Evolutionary conservation across 371 early-diverging fungal genomes (phyloP).

Genomic region (Funneliformis caledonium): DNA sequence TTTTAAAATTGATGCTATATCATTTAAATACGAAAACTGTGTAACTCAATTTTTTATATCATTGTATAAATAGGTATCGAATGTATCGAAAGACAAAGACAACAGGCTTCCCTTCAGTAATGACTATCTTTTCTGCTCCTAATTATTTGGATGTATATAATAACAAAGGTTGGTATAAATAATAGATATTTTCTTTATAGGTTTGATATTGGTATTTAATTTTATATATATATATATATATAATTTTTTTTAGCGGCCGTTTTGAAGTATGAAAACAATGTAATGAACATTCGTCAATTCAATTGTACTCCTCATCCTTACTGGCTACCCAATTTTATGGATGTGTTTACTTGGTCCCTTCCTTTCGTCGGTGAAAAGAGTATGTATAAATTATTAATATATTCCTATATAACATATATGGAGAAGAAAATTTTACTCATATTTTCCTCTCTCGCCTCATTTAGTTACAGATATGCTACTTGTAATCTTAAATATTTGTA

Average conservation of each 20-base stretch:
- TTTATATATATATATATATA: background rate
- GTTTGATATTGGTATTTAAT: slow-evolving; percentile 6
- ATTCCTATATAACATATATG: background rate
- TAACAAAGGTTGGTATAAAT: slow-evolving; percentile 75
- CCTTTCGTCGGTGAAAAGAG: slow-evolving; percentile 99
- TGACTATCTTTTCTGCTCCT: slow-evolving; percentile 97
- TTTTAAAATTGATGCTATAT: background rate
- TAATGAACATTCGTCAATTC: slow-evolving; percentile 90
- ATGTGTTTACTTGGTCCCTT: slow-evolving; percentile 97
- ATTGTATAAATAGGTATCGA: slow-evolving; percentile 62
- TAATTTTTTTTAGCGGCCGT: slow-evolving; percentile 75
- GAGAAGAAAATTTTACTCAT: background rate
- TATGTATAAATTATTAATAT: slow-evolving; percentile 48
- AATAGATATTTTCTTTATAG: slow-evolving; percentile 19
- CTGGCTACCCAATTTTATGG: slow-evolving; percentile 96
- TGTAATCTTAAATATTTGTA: slow-evolving; percentile 90
- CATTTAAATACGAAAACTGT: background rate
- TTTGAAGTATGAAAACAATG: slow-evolving; percentile 94
- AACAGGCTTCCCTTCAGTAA: slow-evolving; percentile 94
- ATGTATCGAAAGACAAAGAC: slow-evolving; percentile 94
- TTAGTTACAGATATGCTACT: slow-evolving; percentile 94
- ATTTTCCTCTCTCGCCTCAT: background rate
- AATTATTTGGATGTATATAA: slow-evolving; percentile 98
- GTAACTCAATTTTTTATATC: background rate
- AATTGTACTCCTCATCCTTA: slow-evolving; percentile 92